Evolutionary conservation across 2,329 filamentous ascomycete species (phyloP), one percentile per base, ranked within the genome.

Genomic region (Xylariaceae sp.): DNA sequence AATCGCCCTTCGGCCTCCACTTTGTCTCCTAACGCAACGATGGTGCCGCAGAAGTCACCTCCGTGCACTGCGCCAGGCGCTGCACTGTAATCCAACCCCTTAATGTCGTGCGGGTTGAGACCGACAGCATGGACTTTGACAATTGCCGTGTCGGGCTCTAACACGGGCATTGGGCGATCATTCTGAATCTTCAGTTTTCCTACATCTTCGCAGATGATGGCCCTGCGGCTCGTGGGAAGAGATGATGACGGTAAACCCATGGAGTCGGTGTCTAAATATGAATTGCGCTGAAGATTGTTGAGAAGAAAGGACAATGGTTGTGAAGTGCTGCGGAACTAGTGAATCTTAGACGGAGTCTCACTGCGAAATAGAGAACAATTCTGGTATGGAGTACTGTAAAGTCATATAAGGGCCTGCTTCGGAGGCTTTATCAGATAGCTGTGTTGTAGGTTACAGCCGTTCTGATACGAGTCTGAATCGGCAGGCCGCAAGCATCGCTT

Each of bases 51-150:
- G 17, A 42, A 55, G 11, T 55, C 52, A 17, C n/a, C 48, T 18
- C 63, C 63, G 14, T 56, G 19, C 17, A 60, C 47, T 5, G 55
- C 52, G 3, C 59, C 58, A 1, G 49, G 43, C 1, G 48, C 53
- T 4, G 50, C 38, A 33, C 56, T 55, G 19, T 47, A 44, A 32
- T 51, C 51, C n/a, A 53, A 36, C 7, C 56, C 47, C 44, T 63
- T 63, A 27, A 39, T 43, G 39, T 63, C 61, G 30, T 35, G 22
- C 3, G 61, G 61, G 32, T 63, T 62, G 12, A 62, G 15, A 11
- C 52, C 54, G n/a, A 61, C 53, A 22, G 55, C 58, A 19, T 32
- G 32, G 2, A 46, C 47, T 39, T 54, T 53, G 22, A 62, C 50
- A 11, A 62, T 31, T 11, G 54, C 44, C 12, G 39, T 49, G 14